Evolutionary conservation across 495 filamentous ascomycete species (phyloP).

Genomic region (Choiromyces venosus): DNA sequence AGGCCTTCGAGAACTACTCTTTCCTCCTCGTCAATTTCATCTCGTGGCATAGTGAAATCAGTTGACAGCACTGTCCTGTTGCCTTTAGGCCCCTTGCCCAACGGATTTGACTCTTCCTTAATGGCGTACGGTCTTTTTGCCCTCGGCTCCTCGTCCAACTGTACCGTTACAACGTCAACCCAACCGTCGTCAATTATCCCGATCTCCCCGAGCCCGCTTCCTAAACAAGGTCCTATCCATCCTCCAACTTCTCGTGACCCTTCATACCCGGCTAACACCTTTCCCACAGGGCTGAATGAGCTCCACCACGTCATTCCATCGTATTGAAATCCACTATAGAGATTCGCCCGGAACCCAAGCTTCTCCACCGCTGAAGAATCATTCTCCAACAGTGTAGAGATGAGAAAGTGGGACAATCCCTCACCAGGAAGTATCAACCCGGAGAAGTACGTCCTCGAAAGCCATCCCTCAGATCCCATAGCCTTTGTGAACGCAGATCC

Average conservation of each 20-base stretch:
- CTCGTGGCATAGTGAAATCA: constrained; percentile 27
- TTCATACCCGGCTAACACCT: constrained; percentile 62
- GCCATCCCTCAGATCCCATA: constrained; percentile 58
- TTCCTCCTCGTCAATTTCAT: constrained; percentile 8
- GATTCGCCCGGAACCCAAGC: constrained; percentile 63
- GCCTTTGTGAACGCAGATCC: constrained; percentile 47
- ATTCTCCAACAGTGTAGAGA: constrained; percentile 72
- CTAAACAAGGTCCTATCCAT: constrained; percentile 38
- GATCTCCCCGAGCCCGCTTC: constrained; percentile 18
- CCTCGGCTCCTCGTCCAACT: constrained; percentile 23
- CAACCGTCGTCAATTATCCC: constrained; percentile 33
- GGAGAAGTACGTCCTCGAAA: constrained; percentile 71
- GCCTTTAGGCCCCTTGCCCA: constrained; percentile 22
- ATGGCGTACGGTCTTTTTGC: constrained; percentile 30
- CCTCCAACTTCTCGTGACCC: constrained; percentile 53
- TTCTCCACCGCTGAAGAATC: constrained; percentile 58
- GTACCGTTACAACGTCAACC: constrained; percentile 27
- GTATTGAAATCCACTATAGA: constrained; percentile 76
- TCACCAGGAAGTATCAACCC: constrained; percentile 76
- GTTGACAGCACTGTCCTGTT: constrained; percentile 19
- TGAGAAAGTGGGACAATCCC: constrained; percentile 65
- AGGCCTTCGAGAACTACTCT: constrained; percentile 21
- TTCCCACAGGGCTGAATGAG: constrained; percentile 67
- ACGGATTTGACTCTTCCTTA: constrained; percentile 24
- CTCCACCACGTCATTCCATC: constrained; percentile 72